These are phyloP conservation scores for Candida berthetii DNA, from an alignment of 805 yeast species.

Conservation along the genomic window DNA sequence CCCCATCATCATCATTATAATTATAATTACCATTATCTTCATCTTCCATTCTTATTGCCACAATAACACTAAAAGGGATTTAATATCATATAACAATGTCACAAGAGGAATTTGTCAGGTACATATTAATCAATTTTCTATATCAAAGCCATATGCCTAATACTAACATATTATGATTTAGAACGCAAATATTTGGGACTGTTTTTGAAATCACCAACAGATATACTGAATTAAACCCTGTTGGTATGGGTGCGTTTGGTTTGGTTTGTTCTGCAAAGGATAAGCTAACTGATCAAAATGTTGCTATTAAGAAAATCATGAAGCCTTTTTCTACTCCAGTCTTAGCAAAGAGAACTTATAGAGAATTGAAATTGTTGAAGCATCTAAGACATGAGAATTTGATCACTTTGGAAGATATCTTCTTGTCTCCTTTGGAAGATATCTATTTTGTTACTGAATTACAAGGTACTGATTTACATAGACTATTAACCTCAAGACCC, in stretches of 20 bases:
- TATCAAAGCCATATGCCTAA: no score
- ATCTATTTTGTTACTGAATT: slow-evolving; percentile 94
- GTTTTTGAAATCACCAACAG: slow-evolving; percentile 89
- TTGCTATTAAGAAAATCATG: slow-evolving; percentile 97
- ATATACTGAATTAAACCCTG: slow-evolving; percentile 90
- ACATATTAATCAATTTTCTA: no score
- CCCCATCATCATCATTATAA: no score
- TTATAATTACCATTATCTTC: slow-evolving; percentile 2
- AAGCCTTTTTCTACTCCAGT: slow-evolving; percentile 95
- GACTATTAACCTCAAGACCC: slow-evolving; percentile 87
- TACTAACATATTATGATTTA: slow-evolving; percentile 13
- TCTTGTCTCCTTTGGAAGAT: slow-evolving; percentile 91
- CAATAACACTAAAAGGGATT: background rate
- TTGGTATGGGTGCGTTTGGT: slow-evolving; percentile 99
- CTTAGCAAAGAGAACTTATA: slow-evolving; percentile 91
- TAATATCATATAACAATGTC: slow-evolving; percentile 27
- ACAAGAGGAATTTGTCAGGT: slow-evolving; percentile 15
- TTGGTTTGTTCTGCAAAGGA: slow-evolving; percentile 95
- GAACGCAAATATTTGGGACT: slow-evolving; percentile 93
- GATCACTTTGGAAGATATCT: slow-evolving; percentile 89
- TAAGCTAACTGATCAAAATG: slow-evolving; percentile 83
- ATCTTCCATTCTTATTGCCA: background rate
- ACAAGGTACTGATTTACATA: slow-evolving; percentile 94
- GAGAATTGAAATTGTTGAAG: slow-evolving; percentile 90
- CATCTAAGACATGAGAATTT: slow-evolving; percentile 93